phyloP scores from a whole-genome alignment of 805 yeast genomes.

The Nakazawaea laoshanensis region DNA sequence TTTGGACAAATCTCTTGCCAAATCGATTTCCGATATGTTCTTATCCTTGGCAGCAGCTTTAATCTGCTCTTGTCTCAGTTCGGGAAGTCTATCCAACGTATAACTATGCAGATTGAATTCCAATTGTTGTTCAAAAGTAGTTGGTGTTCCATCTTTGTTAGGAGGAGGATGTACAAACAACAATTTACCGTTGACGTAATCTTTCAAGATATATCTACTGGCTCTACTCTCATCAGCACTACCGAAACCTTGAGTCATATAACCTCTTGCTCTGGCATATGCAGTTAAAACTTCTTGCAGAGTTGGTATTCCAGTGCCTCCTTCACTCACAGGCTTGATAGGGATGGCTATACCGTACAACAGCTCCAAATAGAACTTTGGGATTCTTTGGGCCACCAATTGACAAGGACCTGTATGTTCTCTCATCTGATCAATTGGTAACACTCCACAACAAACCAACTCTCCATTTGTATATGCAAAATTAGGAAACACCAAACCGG shows the following conservation, averaged over 20 bases:
- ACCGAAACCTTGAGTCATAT: constrained; percentile 95
- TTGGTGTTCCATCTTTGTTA: constrained; percentile 44
- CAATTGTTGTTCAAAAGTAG: constrained; percentile 41
- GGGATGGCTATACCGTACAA: constrained; percentile 87
- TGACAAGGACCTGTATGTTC: constrained; percentile 87
- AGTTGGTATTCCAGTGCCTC: constrained; percentile 85
- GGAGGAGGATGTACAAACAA: constrained; percentile 89
- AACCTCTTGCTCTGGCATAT: constrained; percentile 95
- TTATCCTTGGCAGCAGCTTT: constrained; percentile 52
- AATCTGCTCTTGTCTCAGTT: constrained; percentile 65
- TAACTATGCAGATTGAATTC: constrained; percentile 74
- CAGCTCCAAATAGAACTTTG: constrained; percentile 83
- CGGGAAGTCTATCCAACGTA: constrained; percentile 57
- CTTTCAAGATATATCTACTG: constrained; percentile 84
- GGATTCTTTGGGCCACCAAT: constrained; percentile 79
- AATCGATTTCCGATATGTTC: constrained; percentile 48
- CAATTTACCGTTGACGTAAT: constrained; percentile 88
- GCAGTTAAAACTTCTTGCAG: constrained; percentile 85
- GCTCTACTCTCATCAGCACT: constrained; percentile 96
- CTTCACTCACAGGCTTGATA: constrained; percentile 69
- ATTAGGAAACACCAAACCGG: constrained; percentile 97
- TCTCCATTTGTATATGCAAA: constrained; percentile 96
- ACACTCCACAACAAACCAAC: constrained; percentile 95
- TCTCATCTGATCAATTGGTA: constrained; percentile 94
- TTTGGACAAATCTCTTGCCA: constrained; percentile 59